A percentile compares a stretch with the other conserved stretches of the same genome.
Evolutionary conservation across 139 green algal species (phyloP).

Genomic region (Chlorella sp.): DNA sequence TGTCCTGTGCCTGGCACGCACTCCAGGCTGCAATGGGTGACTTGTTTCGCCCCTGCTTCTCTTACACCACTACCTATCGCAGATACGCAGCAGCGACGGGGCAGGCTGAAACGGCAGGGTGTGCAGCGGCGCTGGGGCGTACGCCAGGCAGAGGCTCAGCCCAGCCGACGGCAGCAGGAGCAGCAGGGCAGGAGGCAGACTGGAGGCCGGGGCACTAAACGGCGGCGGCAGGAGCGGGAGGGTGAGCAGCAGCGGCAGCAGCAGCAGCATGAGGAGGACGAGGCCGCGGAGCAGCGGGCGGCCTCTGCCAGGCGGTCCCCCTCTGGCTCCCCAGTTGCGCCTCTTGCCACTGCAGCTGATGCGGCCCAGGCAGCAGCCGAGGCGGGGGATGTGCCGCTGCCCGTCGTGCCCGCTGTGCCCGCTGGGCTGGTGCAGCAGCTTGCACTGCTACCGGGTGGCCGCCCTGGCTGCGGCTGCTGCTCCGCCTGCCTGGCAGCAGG

Average conservation of each 20-base stretch:
- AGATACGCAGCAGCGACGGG: background rate
- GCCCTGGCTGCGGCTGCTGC: slow-evolving; percentile 4
- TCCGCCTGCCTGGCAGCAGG: background rate
- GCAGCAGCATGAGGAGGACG: too few relatives aligned
- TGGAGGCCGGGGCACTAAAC: too few relatives aligned
- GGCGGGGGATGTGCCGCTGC: background rate
- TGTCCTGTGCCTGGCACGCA: too few relatives aligned
- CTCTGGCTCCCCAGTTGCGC: background rate
- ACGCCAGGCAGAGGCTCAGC: background rate
- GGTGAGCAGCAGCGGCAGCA: too few relatives aligned
- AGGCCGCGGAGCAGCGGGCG: background rate
- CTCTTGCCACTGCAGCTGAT: background rate
- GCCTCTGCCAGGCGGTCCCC: too few relatives aligned
- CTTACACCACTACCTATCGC: background rate
- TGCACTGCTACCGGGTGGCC: slow-evolving; percentile 3
- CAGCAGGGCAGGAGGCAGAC: too few relatives aligned
- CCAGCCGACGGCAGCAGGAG: background rate
- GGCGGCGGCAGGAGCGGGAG: too few relatives aligned
- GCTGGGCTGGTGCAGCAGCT: slow-evolving; percentile 23
- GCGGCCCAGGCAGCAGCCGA: background rate
- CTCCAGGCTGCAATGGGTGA: too few relatives aligned
- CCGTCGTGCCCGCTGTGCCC: slow-evolving; percentile 2
- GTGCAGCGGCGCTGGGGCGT: slow-evolving; percentile 31
- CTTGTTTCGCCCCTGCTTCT: background rate
- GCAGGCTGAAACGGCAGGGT: slow-evolving; percentile 17